Base-by-base conservation (phyloP, 805 yeast genomes). In the Grigorovia jiainica region DNA sequence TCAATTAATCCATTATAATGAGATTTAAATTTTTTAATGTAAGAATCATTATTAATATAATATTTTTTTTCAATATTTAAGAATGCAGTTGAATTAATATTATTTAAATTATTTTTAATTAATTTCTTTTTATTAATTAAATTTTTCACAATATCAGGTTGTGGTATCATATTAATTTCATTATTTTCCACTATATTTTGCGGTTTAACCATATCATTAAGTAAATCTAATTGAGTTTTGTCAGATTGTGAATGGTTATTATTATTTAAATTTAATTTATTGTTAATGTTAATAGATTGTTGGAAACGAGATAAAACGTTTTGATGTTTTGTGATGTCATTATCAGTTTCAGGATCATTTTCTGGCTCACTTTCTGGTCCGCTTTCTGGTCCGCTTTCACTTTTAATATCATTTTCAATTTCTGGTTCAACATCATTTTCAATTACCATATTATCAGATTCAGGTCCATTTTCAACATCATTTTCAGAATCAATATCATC, bases 161-260 rank as follows among this genome's bases (percentile, higher is more conserved):
- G 95, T 1, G 97, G 97, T 34, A 90, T 64, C 16, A 95, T 94
- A 5, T 73, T 79, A 33, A 90, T 59, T 36, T 64, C 70, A 52
- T 64, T 71, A 17, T 48, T 44, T 21, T 20, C 13, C 2, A 10
- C 34, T 0, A 15, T 21, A 5, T 39, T 44, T 4, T 39, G 34
- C 13, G 27, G 33, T 5, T 61, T 67, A 1, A 46, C 46, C 3
- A 47, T 55, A n/a, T 57, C 61, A 5, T 50, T 57, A 7, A 43
- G 56, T 7, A 52, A 57, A 3, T 49, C 51, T 13, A 47, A 51
- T 17, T 27, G 27, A 5, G 32, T 43, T 19, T 18, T 29, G 7
- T 16, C 31, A 10, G 13, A 7, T n/a, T 15, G 15, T 4, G 20
- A 5, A 49, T 19, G n/a, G 3, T 6, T 13, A 13, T 27, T 7